phyloP scores from a whole-genome alignment of 2,329 filamentous ascomycete species.

The Aciculosporium take region DNA sequence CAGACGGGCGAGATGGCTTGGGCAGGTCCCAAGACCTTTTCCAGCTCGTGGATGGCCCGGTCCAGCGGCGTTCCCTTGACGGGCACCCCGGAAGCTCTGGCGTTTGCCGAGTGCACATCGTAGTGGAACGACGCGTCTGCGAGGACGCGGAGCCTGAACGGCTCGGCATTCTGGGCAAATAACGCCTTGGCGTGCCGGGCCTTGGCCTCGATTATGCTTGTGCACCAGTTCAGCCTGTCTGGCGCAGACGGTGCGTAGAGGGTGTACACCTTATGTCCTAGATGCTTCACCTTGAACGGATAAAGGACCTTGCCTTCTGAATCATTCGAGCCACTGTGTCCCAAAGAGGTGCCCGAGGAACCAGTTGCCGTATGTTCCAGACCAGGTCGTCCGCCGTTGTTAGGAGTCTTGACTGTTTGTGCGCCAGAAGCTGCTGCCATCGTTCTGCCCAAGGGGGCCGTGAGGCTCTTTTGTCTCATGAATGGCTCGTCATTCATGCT shows the following conservation, averaged over 20 bases:
- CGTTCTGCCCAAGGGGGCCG: constrained; percentile 43
- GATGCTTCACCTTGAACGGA: constrained; percentile 89
- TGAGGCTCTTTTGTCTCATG: constrained; percentile 65
- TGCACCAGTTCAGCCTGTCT: constrained; percentile 76
- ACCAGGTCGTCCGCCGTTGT: constrained; percentile 39
- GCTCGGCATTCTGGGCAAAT: constrained; percentile 85
- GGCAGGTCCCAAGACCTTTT: constrained; percentile 57
- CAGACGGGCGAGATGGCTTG: constrained; percentile 66
- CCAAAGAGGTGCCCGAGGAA: constrained; percentile 46
- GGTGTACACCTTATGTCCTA: constrained; percentile 86
- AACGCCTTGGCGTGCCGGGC: constrained; percentile 81
- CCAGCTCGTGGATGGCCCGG: constrained; percentile 77
- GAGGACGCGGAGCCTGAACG: constrained; percentile 81
- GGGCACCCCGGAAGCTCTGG: constrained; percentile 51
- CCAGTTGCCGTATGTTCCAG: constrained; percentile 56
- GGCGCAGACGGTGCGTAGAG: constrained; percentile 68
- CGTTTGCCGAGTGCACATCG: constrained; percentile 44
- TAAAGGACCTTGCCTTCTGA: constrained; percentile 75
- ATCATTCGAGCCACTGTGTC: constrained; percentile 40
- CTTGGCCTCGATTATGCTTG: constrained; percentile 88
- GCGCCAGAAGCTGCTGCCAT: constrained; percentile 45
- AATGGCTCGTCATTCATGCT: constrained; percentile 86
- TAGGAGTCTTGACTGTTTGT: constrained; percentile 41
- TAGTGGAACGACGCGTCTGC: constrained; percentile 86
- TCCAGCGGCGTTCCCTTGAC: constrained; percentile 88